phyloP scores from a whole-genome alignment of 768 basidiomycete genomes.

The Trametes gibbosa region DNA sequence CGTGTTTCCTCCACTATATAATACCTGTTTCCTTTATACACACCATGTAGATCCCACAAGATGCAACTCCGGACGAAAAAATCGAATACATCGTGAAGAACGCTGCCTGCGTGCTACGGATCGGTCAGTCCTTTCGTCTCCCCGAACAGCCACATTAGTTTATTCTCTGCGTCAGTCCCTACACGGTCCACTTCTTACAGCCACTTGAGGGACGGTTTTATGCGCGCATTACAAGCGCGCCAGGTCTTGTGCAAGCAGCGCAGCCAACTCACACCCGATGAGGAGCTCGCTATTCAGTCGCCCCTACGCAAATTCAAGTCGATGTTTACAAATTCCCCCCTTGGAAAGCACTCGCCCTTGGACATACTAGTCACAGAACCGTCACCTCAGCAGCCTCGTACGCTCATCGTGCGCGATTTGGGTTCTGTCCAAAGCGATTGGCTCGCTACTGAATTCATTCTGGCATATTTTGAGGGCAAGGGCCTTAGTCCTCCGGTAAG shows the following conservation, averaged over 20 bases:
- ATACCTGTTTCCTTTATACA: background rate
- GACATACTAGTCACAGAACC: slow-evolving; percentile 70
- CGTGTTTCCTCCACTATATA: slow-evolving; percentile 5
- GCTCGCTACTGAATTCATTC: slow-evolving; percentile 69
- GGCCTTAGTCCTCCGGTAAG: slow-evolving; percentile 72
- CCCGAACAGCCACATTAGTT: background rate
- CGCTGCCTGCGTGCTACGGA: slow-evolving; percentile 70
- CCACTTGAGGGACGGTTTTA: slow-evolving; percentile 81
- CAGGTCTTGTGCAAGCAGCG: slow-evolving; percentile 50
- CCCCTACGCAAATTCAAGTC: slow-evolving; percentile 73
- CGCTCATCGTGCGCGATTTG: slow-evolving; percentile 66
- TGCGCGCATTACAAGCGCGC: slow-evolving; percentile 67
- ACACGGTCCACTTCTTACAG: slow-evolving; percentile 73
- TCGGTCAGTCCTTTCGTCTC: slow-evolving; percentile 44
- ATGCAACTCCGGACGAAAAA: slow-evolving; percentile 66
- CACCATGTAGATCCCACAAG: slow-evolving; percentile 45
- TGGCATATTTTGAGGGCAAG: slow-evolving; percentile 71
- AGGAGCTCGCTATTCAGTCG: slow-evolving; percentile 52
- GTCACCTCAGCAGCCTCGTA: slow-evolving; percentile 46
- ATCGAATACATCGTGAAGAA: slow-evolving; percentile 64
- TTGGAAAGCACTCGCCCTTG: slow-evolving; percentile 64
- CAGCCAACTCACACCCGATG: slow-evolving; percentile 55
- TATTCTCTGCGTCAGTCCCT: slow-evolving; percentile 50
- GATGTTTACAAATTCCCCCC: slow-evolving; percentile 67
- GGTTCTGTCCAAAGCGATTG: slow-evolving; percentile 71